Conservation (phyloP, 768 basidiomycete genomes). For the Mycena venus region DNA sequence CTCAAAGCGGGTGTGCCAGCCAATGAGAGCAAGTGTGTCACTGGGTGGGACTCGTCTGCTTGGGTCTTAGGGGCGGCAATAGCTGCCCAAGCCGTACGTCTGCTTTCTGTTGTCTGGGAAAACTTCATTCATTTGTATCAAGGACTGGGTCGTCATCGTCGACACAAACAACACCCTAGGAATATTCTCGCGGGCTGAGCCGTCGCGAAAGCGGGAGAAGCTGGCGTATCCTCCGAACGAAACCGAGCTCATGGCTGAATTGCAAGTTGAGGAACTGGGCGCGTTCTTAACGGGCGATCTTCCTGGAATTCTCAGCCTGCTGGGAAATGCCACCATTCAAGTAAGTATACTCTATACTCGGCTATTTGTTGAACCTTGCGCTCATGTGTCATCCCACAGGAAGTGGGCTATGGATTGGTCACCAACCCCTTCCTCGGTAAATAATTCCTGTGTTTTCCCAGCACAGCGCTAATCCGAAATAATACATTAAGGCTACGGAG, state of each 20-base stretch:
- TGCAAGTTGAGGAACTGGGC: background rate
- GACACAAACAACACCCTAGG: slow-evolving; percentile 18
- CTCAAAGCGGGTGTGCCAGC: slow-evolving; percentile 11
- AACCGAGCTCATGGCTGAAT: background rate
- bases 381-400: background rate
- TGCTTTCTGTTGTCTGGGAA: background rate
- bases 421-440: slow-evolving; percentile 18
- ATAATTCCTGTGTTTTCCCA: background rate
- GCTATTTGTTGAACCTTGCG: background rate
- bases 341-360: slow-evolving; percentile 1
- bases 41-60: slow-evolving; percentile 13
- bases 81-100: slow-evolving; percentile 3
- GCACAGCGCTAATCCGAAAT: slow-evolving; percentile 4
- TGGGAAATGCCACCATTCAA: slow-evolving; percentile 17
- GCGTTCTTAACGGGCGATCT: background rate
- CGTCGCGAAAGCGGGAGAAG: background rate
- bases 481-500: slow-evolving; percentile 8
- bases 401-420: slow-evolving; percentile 20
- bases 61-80: slow-evolving; percentile 8
- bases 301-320: slow-evolving; percentile 3
- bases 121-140: background rate
- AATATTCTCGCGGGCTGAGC: slow-evolving; percentile 4
- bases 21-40: slow-evolving; percentile 13
- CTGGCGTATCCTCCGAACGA: slow-evolving; percentile 13
- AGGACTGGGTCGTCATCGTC: slow-evolving; percentile 18